These are phyloP conservation scores for Hyaloperonospora brassicae DNA, from an alignment of 352 stramenopile genomes.

Conservation along the genomic window DNA sequence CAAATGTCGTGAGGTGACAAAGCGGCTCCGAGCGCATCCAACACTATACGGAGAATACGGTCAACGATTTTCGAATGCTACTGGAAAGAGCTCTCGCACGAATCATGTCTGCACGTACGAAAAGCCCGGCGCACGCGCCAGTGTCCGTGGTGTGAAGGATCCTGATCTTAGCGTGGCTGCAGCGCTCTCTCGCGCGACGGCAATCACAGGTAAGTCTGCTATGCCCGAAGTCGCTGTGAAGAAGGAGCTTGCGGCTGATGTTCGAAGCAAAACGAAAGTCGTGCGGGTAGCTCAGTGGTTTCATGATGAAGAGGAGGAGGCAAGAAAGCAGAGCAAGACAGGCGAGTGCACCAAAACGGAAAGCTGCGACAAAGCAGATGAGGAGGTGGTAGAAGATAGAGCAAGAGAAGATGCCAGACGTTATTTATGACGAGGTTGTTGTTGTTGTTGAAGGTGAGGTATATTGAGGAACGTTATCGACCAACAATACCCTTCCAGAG, in stretches of 20 bases:
- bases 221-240: conserved; percentile 20
- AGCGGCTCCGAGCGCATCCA: conserved; percentile 46
- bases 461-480: no score
- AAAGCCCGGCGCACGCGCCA: conserved; percentile 22
- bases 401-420: no score
- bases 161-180: conserved; percentile 27
- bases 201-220: conserved; percentile 3
- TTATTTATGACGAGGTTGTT: conserved; percentile 34
- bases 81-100: conserved; percentile 12
- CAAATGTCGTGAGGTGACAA: conserved; percentile 74
- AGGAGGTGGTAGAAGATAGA: conserved; percentile 26
- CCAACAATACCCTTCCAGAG: no score
- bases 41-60: conserved; percentile 36
- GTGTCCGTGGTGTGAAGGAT: conserved; percentile 44
- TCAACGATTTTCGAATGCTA: conserved; percentile 14
- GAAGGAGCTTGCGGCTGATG: conserved; percentile 13
- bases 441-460: conserved; percentile 76
- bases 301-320: conserved; percentile 18
- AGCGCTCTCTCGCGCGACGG: conserved; percentile 9
- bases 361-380: conserved; percentile 4
- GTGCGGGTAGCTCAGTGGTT: conserved; percentile 31
- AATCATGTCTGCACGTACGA: conserved; percentile 6
- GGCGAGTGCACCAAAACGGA: conserved; percentile 4
- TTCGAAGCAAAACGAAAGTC: conserved; percentile 2
- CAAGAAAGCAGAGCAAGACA: conserved; percentile 14